Percentiles rank a stretch among this genome's conserved stretches.
Evolutionary conservation across 495 filamentous ascomycete species (phyloP).

Genomic region (Emericellopsis terricola): DNA sequence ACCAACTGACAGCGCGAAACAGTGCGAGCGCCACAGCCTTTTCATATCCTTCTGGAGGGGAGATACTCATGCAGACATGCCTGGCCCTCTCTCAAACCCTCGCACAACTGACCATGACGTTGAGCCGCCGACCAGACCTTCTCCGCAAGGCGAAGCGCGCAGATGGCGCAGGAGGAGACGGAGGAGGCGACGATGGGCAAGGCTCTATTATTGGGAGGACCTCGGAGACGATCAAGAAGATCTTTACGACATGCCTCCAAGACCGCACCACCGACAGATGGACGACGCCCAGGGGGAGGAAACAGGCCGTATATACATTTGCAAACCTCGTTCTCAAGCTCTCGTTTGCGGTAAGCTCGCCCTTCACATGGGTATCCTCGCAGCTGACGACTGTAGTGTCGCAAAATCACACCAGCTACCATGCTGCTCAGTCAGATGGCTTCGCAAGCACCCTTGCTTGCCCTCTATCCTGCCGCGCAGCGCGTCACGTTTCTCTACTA

Average conservation of each 20-base stretch:
- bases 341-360: slow-evolving; percentile 49
- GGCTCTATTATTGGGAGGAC: slow-evolving; percentile 70
- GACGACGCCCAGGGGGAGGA: slow-evolving; percentile 58
- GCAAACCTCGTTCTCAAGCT: slow-evolving; percentile 84
- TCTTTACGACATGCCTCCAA: slow-evolving; percentile 78
- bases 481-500: slow-evolving; percentile 89
- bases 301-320: slow-evolving; percentile 72
- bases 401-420: slow-evolving; percentile 47
- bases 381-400: slow-evolving; percentile 20
- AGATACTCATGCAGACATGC: slow-evolving; percentile 58
- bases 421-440: slow-evolving; percentile 83
- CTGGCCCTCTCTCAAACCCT: slow-evolving; percentile 60
- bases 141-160: slow-evolving; percentile 34
- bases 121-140: slow-evolving; percentile 61
- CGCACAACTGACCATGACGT: slow-evolving; percentile 58
- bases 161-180: too few relatives aligned
- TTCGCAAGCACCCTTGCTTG: slow-evolving; percentile 59
- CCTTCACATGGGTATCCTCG: not conserved
- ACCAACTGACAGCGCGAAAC: too few relatives aligned
- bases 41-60: slow-evolving; percentile 56
- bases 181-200: slow-evolving; percentile 36
- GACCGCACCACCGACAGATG: slow-evolving; percentile 49
- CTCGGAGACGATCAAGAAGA: slow-evolving; percentile 72
- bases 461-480: slow-evolving; percentile 69
- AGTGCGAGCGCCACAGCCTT: slow-evolving; percentile 69